Percentiles rank a stretch among this genome's conserved stretches.
Evolutionary conservation across 179 eudicot genomes (phyloP).

Genomic region (Dionaea muscipula): DNA sequence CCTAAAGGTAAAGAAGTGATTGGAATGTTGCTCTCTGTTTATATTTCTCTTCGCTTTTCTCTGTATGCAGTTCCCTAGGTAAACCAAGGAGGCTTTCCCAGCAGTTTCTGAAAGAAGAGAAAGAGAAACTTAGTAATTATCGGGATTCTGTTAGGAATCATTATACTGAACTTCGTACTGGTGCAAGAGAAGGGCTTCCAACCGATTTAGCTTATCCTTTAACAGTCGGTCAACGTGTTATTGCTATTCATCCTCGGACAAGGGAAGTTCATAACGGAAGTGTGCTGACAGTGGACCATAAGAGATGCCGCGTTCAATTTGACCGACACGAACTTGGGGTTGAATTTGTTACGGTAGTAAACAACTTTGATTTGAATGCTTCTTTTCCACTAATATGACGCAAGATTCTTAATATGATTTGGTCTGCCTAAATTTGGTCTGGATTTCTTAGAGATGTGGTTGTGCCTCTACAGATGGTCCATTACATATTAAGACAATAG

Average conservation of each 20-base stretch:
- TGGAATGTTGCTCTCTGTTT: not conserved
- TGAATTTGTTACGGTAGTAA: slow-evolving; percentile 80
- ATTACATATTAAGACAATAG: too few species aligned
- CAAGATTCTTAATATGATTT: too few species aligned
- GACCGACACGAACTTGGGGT: slow-evolving; percentile 91
- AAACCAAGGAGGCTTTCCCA: slow-evolving; percentile 89
- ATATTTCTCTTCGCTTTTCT: slow-evolving; percentile 11
- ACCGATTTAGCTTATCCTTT: slow-evolving; percentile 94
- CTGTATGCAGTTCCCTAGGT: slow-evolving; percentile 76
- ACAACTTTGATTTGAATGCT: not conserved
- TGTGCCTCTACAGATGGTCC: too few species aligned
- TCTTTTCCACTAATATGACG: not conserved
- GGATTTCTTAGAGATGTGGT: too few species aligned
- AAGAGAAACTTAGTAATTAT: slow-evolving; percentile 78
- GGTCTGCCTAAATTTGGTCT: too few species aligned
- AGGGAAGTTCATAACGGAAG: slow-evolving; percentile 90
- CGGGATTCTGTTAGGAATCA: slow-evolving; percentile 87
- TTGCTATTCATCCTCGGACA: slow-evolving; percentile 86
- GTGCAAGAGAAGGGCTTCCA: slow-evolving; percentile 81
- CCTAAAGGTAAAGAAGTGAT: not conserved
- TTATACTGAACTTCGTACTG: slow-evolving; percentile 82
- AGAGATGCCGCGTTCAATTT: slow-evolving; percentile 84
- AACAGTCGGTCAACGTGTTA: slow-evolving; percentile 90
- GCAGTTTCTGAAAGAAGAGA: slow-evolving; percentile 87
- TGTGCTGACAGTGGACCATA: slow-evolving; percentile 81